Evolutionary conservation across 768 basidiomycete species (phyloP).

Genomic region (Trametes cubensis): DNA sequence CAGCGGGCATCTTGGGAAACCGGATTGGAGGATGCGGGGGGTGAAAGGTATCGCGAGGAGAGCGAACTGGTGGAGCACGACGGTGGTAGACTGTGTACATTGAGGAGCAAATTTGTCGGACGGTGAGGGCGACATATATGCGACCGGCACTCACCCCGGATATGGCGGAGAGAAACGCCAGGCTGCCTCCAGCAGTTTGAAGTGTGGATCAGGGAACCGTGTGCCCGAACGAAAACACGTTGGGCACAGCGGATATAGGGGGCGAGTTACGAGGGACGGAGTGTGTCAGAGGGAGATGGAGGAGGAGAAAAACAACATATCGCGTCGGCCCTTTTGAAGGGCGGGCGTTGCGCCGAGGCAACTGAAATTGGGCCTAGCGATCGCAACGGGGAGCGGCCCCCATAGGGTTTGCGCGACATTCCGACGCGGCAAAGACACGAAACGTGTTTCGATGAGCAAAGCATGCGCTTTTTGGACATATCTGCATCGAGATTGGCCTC

Average conservation of each 20-base stretch:
- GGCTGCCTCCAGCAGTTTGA: constrained; percentile 29
- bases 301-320: constrained; percentile 35
- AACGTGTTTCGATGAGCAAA: constrained; percentile 73
- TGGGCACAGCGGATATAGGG: constrained; percentile 23
- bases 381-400: constrained; percentile 54
- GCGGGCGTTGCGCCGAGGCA: constrained; percentile 45
- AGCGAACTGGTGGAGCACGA: constrained; percentile 14
- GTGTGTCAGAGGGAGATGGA: constrained; percentile 26
- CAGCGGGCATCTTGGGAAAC: constrained; percentile 29
- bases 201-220: constrained; percentile 29
- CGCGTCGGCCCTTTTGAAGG: constrained; percentile 45
- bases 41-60: constrained; percentile 22
- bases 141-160: constrained; percentile 24
- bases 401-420: constrained; percentile 49
- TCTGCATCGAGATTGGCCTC: constrained; percentile 29
- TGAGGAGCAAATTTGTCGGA: constrained; percentile 16
- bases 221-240: constrained; percentile 28
- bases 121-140: constrained; percentile 24
- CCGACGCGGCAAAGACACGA: constrained; percentile 66
- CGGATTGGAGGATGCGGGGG: constrained; percentile 20
- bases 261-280: constrained; percentile 7
- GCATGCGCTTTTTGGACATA: constrained; percentile 41
- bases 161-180: constrained; percentile 23
- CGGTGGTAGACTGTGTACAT: constrained; percentile 23
- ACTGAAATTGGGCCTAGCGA: constrained; percentile 55